phyloP scores from a whole-genome alignment of 2,329 filamentous ascomycete species.

The Diaporthe sp. region DNA sequence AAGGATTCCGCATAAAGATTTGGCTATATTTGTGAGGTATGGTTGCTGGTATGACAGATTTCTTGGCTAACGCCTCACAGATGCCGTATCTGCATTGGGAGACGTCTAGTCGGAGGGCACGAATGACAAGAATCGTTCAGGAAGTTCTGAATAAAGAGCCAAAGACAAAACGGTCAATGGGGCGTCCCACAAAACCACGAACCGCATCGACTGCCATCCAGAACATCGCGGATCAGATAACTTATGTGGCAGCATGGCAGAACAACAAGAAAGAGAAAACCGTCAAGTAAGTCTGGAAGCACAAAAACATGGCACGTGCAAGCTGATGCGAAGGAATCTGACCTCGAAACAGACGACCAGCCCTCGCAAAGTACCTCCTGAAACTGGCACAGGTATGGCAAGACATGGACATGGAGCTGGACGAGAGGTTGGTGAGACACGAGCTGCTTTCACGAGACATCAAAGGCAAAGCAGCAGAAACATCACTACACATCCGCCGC shows the following conservation, averaged over 20 bases:
- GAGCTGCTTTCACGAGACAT: neutral
- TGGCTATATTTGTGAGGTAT: conserved; percentile 9
- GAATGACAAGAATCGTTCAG: neutral
- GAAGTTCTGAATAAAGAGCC: neutral
- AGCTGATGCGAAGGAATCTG: neutral
- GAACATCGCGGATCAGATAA: neutral
- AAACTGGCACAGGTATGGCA: conserved; percentile 17
- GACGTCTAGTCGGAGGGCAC: neutral
- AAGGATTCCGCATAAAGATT: neutral
- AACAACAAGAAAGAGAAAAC: neutral
- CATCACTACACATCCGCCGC: conserved; percentile 11
- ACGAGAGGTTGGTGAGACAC: neutral
- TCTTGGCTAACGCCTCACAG: neutral
- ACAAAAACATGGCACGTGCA: neutral
- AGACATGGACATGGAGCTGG: conserved; percentile 20
- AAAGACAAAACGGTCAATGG: neutral
- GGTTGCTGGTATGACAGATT: neutral
- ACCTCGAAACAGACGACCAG: neutral
- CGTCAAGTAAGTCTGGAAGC: neutral
- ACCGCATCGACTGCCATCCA: neutral
- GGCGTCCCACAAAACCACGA: neutral
- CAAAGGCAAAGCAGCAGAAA: neutral
- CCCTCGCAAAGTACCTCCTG: conserved; percentile 9
- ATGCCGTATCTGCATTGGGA: conserved; percentile 32
- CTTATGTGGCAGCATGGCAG: neutral